Conservation (phyloP, 306 rosid genomes). For the Citrullus mucosospermus region DNA sequence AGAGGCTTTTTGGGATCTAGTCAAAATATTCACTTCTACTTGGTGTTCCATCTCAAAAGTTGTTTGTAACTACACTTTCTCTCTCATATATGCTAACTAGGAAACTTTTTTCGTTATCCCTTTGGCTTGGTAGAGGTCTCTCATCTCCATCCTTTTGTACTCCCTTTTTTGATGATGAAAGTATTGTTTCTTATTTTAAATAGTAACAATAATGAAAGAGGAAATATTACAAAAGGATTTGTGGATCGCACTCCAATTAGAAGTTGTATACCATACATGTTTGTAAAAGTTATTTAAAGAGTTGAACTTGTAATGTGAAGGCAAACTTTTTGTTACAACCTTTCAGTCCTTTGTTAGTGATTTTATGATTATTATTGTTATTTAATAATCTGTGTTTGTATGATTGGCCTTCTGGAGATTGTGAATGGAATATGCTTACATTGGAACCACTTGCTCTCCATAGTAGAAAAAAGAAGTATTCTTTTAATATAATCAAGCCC, state of each 20-base stretch:
- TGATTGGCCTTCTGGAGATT: neutral
- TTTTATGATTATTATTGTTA: neutral
- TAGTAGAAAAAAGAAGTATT: neutral
- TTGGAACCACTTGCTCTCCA: neutral
- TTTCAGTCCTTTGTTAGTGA: neutral
- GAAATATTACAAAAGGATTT: neutral
- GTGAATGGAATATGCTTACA: neutral
- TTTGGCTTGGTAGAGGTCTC: neutral
- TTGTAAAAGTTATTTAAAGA: neutral
- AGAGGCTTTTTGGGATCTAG: too few relatives aligned
- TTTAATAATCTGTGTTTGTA: neutral
- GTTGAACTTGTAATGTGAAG: neutral
- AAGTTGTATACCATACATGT: neutral
- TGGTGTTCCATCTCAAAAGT: too few relatives aligned
- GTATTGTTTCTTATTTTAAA: neutral
- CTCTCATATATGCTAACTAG: too few relatives aligned
- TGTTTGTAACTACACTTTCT: too few relatives aligned
- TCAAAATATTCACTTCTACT: too few relatives aligned
- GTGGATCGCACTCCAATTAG: neutral
- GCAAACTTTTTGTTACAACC: neutral
- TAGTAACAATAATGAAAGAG: neutral
- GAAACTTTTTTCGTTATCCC: neutral
- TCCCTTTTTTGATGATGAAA: neutral
- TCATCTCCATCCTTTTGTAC: neutral
- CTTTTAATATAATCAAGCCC: neutral